Base-by-base conservation (phyloP, 805 yeast species). In the Spathaspora arborariae region DNA sequence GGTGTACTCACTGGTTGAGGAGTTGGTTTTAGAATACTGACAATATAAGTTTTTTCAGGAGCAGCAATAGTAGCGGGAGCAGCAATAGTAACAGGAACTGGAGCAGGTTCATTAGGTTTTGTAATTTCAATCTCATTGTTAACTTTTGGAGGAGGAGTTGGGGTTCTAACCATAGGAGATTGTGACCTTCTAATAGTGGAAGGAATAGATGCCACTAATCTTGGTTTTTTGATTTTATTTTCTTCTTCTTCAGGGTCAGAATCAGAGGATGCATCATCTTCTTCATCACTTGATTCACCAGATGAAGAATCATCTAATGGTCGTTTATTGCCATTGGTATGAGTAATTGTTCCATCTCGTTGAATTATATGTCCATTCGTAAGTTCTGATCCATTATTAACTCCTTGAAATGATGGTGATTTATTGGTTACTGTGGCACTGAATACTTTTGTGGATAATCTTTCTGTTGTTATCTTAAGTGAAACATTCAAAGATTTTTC, bases 271-370 rank as follows among this genome's bases (percentile, higher is more conserved):
- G 20, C 42, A 34, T 45, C 52, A 24, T 19, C 41, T 10, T 45
- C 49, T 30, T 30, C 35, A 33, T 47, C 49, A 10, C 43, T 41
- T 18, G 49, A 46, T 40, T 40, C 42, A 9, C 44, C 55, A 4
- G 51, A 50, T 1, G 59, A 51, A 8, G 58, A 56, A 10, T 48
- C 53, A 20, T 45, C 52, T 30, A 49, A 47, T 11, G 34, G 42
- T 26, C 55, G 40, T 43, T 50, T 55, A 13, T 10, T 24, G 11
- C 42, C 42, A 20, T 24, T 20, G 5, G 40, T 24, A 7, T 45
- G 26, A 10, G 40, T 21, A 26, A 18, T 41, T 8, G 35, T 13
- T 15, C 35, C 35, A 30, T 30, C 35, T 16, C 35, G 35, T 30
- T 30, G 35, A 30, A 30, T 30, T 9, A 16, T 30, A 7, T 30